Percentiles rank a stretch among this genome's conserved stretches.
phyloP scores from a whole-genome alignment of 495 filamentous ascomycete species.

The Letharia columbiana region DNA sequence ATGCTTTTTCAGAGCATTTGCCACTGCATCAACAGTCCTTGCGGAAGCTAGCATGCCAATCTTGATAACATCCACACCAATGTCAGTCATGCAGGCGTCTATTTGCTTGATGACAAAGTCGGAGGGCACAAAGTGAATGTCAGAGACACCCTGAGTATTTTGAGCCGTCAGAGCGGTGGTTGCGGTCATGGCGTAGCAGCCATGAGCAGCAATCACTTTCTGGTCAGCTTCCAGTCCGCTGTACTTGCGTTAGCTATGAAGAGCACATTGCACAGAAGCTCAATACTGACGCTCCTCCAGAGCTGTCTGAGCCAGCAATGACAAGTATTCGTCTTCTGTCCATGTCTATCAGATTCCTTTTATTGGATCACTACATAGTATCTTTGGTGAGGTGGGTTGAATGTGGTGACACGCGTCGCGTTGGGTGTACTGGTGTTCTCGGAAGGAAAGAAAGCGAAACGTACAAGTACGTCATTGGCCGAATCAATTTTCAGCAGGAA shows the following conservation, averaged over 20 bases:
- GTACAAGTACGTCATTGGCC: constrained; percentile 19
- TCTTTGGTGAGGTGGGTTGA: not conserved
- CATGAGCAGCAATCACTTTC: constrained; percentile 85
- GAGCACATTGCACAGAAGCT: not conserved
- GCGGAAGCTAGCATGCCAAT: constrained; percentile 86
- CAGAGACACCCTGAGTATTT: constrained; percentile 77
- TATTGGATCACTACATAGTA: not conserved
- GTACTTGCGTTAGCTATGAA: constrained; percentile 17
- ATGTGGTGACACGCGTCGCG: not conserved
- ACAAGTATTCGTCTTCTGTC: constrained; percentile 55
- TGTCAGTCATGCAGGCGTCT: constrained; percentile 69
- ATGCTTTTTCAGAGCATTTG: constrained; percentile 53
- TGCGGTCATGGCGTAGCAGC: constrained; percentile 92
- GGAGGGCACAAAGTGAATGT: constrained; percentile 70
- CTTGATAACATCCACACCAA: constrained; percentile 86
- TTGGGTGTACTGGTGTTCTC: not conserved
- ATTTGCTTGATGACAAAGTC: constrained; percentile 79
- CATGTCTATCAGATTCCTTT: constrained; percentile 8
- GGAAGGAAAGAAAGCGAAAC: not conserved
- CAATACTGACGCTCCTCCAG: constrained; percentile 70
- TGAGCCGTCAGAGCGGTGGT: constrained; percentile 93
- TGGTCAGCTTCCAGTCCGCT: constrained; percentile 97
- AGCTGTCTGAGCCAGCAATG: constrained; percentile 80
- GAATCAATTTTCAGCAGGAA: not conserved
- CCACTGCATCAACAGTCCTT: constrained; percentile 66